Conservation (phyloP, 345 rosid genomes). For the Cardiospermum halicacabum region DNA sequence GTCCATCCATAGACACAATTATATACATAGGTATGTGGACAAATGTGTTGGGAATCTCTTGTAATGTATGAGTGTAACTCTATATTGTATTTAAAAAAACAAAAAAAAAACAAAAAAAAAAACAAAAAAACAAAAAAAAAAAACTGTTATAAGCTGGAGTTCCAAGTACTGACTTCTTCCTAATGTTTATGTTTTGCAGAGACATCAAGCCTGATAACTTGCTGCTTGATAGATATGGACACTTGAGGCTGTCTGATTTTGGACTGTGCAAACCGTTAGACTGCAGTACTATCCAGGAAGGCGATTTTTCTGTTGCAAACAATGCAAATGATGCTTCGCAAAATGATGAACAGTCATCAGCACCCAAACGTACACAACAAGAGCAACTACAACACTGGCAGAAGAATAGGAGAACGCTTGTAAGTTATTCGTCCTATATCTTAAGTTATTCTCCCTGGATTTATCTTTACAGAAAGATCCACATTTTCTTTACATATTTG, state of each 20-base stretch:
- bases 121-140: too few relatives aligned
- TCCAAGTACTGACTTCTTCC: slow-evolving; percentile 4
- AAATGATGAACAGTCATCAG: slow-evolving; percentile 38
- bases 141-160: neutral
- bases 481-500: neutral
- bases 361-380: slow-evolving; percentile 75
- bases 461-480: neutral
- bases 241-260: slow-evolving; percentile 89
- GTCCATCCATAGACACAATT: slow-evolving; percentile 88
- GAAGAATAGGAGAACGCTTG: slow-evolving; percentile 89
- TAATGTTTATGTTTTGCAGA: slow-evolving; percentile 34
- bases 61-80: neutral
- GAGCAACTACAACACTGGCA: slow-evolving; percentile 94
- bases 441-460: neutral
- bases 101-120: too few relatives aligned
- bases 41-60: too few relatives aligned
- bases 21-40: slow-evolving; percentile 71
- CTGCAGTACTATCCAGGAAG: slow-evolving; percentile 69
- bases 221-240: slow-evolving; percentile 82
- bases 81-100: too few relatives aligned
- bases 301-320: slow-evolving; percentile 52
- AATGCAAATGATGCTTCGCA: slow-evolving; percentile 34
- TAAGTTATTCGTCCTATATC: slow-evolving; percentile 26
- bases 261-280: slow-evolving; percentile 93
- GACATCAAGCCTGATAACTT: slow-evolving; percentile 95